Base-by-base conservation (phyloP, 1,139 yeast genomes). In the Saccharomyces uvarum region DNA sequence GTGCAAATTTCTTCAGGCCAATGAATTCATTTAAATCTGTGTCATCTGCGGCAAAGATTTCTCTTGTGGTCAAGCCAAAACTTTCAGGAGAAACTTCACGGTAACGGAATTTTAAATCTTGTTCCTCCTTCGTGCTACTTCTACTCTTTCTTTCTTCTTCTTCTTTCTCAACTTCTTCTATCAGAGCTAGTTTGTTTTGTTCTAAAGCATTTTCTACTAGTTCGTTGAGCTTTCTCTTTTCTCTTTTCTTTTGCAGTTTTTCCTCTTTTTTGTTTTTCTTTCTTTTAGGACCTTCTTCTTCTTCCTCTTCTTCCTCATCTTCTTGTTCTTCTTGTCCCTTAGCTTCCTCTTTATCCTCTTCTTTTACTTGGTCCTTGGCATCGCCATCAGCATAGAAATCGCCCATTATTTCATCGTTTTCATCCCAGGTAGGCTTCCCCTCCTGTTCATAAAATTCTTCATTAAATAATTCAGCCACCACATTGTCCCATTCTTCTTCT, bases 21-120 rank as follows among this genome's bases (percentile, higher is more conserved):
- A 89, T 85, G 66, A 77, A 90, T 55, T 82, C 84, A 71, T 93
- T 93, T 70, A 95, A 77, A 53, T 86, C 88, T 58, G 80, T 78
- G 68, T 95, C 99, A 65, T 88, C 95, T 8, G 99, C 99, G 57
- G 88, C 73, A 53, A 95, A 75, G 52, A 95, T 93, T 65, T 95
- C 99, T 58, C 95, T 78, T 0, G 95, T 80, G 0, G 89, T 78
- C 54, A 95, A 78, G 8, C 98, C 98, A 73, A 82, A 95, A 9
- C 91, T 74, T 65, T 95, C 99, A 2, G 99, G 98, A 0, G 96
- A 90, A 2, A 93, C 98, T 64, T 90, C 96, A 63, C 98, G 81
- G 70, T 95, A 95, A 65, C 83, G 84, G 77, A 93, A 93, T 56
- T 77, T 79, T 49, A 80, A 63, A 19, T 75, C 78, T 27, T 73